phyloP scores from a whole-genome alignment of 345 rosid species.

The Pistacia vera region DNA sequence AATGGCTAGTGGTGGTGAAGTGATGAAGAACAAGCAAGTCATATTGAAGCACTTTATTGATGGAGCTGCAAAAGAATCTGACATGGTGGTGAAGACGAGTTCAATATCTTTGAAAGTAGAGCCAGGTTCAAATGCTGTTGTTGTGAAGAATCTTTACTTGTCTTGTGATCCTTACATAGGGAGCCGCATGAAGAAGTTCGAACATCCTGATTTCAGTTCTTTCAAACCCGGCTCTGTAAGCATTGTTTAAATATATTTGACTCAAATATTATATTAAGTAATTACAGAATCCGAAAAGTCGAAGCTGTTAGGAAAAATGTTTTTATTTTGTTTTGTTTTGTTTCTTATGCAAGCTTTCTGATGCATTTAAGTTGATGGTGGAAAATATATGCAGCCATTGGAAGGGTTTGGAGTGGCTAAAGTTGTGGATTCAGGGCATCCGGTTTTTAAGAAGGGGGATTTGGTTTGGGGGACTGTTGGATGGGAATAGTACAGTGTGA shows the following conservation, averaged over 20 bases:
- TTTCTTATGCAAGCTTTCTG: not conserved
- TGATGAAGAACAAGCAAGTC: too few relatives aligned
- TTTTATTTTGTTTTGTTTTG: not conserved
- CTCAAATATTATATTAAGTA: not conserved
- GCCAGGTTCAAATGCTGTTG: conserved; percentile 20
- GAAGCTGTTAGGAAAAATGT: not conserved
- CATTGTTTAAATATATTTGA: not conserved
- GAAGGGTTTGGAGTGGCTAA: conserved; percentile 25
- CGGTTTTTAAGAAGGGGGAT: conserved; percentile 29
- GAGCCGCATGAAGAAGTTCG: too few relatives aligned
- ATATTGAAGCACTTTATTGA: too few relatives aligned
- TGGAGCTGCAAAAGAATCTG: too few relatives aligned
- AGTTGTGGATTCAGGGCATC: conserved; percentile 29
- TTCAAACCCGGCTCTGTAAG: conserved; percentile 21
- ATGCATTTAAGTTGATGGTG: not conserved
- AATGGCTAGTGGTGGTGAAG: too few relatives aligned
- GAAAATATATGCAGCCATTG: not conserved
- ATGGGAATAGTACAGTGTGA: conserved; percentile 32
- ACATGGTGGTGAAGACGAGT: too few relatives aligned
- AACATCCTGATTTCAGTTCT: not conserved
- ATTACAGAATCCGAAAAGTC: too few relatives aligned
- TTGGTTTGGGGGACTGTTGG: conserved; percentile 28
- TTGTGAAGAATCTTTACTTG: conserved; percentile 37
- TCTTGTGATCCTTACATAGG: too few relatives aligned
- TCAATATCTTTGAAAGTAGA: not conserved